These are phyloP conservation scores for Byssothecium circinans DNA, from an alignment of 2,329 filamentous ascomycete species.

Conservation along the genomic window DNA sequence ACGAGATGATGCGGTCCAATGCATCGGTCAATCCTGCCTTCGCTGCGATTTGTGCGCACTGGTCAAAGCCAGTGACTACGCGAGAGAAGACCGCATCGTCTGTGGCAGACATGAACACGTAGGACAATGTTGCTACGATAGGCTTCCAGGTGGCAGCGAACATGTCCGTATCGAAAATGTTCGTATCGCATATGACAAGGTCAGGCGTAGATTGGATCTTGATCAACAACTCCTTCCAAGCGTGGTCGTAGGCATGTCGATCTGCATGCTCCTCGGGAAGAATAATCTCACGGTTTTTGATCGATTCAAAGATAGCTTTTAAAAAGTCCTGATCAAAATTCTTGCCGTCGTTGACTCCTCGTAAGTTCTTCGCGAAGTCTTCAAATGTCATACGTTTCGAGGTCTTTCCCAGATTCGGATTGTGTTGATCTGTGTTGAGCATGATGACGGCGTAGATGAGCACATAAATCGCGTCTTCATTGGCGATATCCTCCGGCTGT, in stretches of 20 bases:
- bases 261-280: constrained; percentile 97
- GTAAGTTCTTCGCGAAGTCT: constrained; percentile 85
- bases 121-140: constrained; percentile 90
- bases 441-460: constrained; percentile 96
- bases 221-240: constrained; percentile 89
- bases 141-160: constrained; percentile 95
- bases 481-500: constrained; percentile 72
- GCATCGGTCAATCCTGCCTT: constrained; percentile 82
- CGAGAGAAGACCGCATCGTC: constrained; percentile 94
- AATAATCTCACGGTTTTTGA: constrained; percentile 92
- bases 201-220: constrained; percentile 78
- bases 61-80: constrained; percentile 91
- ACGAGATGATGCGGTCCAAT: constrained; percentile 89
- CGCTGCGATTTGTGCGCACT: constrained; percentile 90
- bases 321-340: constrained; percentile 86
- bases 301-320: constrained; percentile 84
- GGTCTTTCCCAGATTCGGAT: constrained; percentile 74
- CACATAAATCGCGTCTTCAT: constrained; percentile 86
- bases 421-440: constrained; percentile 96
- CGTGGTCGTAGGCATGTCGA: constrained; percentile 93
- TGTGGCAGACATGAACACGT: constrained; percentile 98
- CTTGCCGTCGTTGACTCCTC: constrained; percentile 81
- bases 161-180: constrained; percentile 96
- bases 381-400: constrained; percentile 80
- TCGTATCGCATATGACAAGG: constrained; percentile 80